Percentiles rank a stretch among this genome's conserved stretches.
These are phyloP conservation scores for Pseudogymnoascus destructans DNA, from an alignment of 2,329 filamentous ascomycete species.

Conservation along the genomic window DNA sequence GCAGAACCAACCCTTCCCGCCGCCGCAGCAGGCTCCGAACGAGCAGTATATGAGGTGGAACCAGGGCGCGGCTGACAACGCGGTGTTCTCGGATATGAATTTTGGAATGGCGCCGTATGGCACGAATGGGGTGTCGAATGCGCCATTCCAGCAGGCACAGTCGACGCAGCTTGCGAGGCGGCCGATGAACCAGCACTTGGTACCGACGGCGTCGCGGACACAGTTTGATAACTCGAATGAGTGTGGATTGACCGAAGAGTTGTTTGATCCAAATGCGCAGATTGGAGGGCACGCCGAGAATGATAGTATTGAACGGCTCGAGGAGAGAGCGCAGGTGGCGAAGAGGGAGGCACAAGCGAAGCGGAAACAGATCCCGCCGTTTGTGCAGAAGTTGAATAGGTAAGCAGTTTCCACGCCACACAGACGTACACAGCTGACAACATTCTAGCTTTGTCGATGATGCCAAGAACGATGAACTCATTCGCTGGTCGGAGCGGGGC, in stretches of 20 bases:
- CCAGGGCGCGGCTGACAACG: constrained; percentile 24
- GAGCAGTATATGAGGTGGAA: constrained; percentile 44
- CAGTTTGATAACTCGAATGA: constrained; percentile 22
- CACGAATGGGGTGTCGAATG: constrained; percentile 16
- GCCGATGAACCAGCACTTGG: constrained; percentile 24
- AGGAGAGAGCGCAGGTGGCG: constrained; percentile 65
- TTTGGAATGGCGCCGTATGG: constrained; percentile 21
- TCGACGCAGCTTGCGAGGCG: constrained; percentile 25
- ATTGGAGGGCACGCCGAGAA: constrained; percentile 37
- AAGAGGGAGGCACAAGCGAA: constrained; percentile 83
- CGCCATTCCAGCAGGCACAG: constrained; percentile 19
- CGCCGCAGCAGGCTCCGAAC: constrained; percentile 32
- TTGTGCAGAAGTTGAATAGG: constrained; percentile 97
- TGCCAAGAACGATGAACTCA: constrained; percentile 83
- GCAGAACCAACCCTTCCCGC: constrained; percentile 36
- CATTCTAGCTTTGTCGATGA: constrained; percentile 73
- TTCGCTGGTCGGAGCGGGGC: constrained; percentile 92
- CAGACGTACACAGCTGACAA: constrained; percentile 17
- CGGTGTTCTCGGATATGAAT: constrained; percentile 26
- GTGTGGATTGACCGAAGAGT: constrained; percentile 32
- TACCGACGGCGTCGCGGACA: constrained; percentile 20
- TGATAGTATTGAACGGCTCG: constrained; percentile 66
- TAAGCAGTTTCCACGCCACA: constrained; percentile 31
- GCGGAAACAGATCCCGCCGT: constrained; percentile 90
- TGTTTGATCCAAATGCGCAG: constrained; percentile 21